A percentile compares a stretch with the other conserved stretches of the same genome.
Evolutionary conservation across 129 eudicot species (phyloP).

Genomic region (Escallonia herrerae): DNA sequence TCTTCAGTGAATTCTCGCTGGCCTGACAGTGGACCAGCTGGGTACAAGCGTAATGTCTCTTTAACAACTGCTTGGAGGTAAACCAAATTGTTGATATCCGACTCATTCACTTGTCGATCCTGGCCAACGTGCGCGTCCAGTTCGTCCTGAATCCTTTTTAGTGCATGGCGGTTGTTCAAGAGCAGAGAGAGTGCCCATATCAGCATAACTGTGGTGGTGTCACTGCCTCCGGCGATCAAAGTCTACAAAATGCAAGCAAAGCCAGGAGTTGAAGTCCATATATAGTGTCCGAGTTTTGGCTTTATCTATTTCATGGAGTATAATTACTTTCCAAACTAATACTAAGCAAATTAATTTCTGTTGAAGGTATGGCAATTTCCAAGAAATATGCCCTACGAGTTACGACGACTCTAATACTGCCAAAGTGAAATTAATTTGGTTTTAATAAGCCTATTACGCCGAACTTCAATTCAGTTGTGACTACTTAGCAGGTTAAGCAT

Average conservation of each 20-base stretch:
- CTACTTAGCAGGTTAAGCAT: too few species aligned
- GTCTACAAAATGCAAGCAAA: background rate
- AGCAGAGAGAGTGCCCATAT: conserved; percentile 19
- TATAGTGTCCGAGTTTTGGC: too few species aligned
- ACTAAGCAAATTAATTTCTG: too few species aligned
- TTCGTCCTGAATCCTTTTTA: conserved; percentile 10
- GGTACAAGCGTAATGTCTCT: conserved; percentile 26
- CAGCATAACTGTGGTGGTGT: conserved; percentile 4
- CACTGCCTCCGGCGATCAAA: conserved; percentile 11
- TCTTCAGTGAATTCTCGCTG: conserved; percentile 20
- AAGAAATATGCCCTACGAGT: too few species aligned
- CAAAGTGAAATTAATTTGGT: too few species aligned
- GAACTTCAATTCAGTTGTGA: too few species aligned
- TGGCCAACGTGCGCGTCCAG: conserved; percentile 21
- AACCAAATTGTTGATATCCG: conserved; percentile 26
- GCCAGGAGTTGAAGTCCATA: too few species aligned
- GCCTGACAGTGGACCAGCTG: conserved; percentile 19
- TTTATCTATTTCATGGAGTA: too few species aligned
- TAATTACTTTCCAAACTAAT: too few species aligned
- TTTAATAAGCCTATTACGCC: too few species aligned
- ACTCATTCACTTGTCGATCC: conserved; percentile 26
- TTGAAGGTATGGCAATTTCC: too few species aligned
- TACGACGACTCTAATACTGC: too few species aligned
- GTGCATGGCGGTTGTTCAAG: conserved; percentile 8
- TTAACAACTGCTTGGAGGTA: conserved; percentile 22